These are phyloP conservation scores for Amphirosellinia nigrospora DNA, from an alignment of 495 filamentous ascomycete genomes.

Conservation along the genomic window DNA sequence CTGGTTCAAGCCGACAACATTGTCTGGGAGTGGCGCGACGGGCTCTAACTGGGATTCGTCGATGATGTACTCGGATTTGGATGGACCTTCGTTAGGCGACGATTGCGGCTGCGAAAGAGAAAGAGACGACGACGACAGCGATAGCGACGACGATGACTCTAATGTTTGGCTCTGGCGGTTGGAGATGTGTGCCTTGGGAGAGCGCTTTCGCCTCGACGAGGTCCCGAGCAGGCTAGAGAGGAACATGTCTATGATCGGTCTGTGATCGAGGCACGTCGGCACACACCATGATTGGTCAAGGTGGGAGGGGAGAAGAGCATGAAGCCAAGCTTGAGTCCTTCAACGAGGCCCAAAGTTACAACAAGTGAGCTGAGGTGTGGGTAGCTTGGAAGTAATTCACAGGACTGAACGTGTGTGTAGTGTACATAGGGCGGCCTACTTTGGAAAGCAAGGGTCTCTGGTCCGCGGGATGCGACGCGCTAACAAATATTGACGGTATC, in stretches of 20 bases:
- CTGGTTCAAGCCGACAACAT: conserved; percentile 75
- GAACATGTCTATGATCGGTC: conserved; percentile 24
- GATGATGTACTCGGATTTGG: conserved; percentile 19
- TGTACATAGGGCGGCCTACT: not conserved
- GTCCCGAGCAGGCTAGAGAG: conserved; percentile 22
- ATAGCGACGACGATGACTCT: not conserved
- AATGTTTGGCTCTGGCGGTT: not conserved
- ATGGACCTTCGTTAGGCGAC: not conserved
- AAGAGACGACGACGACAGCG: not conserved
- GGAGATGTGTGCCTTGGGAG: not conserved
- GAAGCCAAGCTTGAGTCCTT: not conserved
- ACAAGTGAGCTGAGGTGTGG: not conserved
- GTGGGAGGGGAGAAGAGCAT: not conserved
- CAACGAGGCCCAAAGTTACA: not conserved
- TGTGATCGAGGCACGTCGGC: conserved; percentile 10
- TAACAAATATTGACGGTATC: not conserved
- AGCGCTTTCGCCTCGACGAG: conserved; percentile 18
- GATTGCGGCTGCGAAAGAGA: conserved; percentile 1
- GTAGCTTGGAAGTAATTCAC: not conserved
- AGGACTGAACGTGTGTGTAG: not conserved
- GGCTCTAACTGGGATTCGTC: conserved; percentile 52
- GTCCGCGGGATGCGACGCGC: conserved; percentile 24
- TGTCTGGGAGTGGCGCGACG: conserved; percentile 53
- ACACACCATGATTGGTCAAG: conserved; percentile 21
- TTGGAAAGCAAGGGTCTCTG: conserved; percentile 1